Evolutionary conservation across 805 yeast genomes (phyloP).

Genomic region (Scheffersomyces amazonensis): DNA sequence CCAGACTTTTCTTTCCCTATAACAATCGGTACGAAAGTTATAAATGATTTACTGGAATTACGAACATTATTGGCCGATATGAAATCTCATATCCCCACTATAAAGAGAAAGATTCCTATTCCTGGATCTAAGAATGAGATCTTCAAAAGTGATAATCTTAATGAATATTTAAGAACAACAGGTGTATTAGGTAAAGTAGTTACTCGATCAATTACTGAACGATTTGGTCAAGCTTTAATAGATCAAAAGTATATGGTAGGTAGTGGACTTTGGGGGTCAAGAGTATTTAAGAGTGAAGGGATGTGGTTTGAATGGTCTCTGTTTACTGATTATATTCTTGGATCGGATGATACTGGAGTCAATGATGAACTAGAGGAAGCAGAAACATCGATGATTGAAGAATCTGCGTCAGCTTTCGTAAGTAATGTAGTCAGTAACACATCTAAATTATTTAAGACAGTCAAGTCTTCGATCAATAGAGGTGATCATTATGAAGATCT

Average conservation of each 20-base stretch:
- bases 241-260: constrained; percentile 31
- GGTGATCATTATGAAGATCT: constrained; percentile 26
- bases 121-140: constrained; percentile 40
- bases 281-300: constrained; percentile 38
- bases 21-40: constrained; percentile 21
- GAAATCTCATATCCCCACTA: constrained; percentile 19
- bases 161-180: constrained; percentile 20
- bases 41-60: constrained; percentile 16
- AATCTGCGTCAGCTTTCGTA: constrained; percentile 9
- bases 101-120: constrained; percentile 31
- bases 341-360: not conserved
- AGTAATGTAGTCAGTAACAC: constrained; percentile 25
- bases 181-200: constrained; percentile 34
- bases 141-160: constrained; percentile 37
- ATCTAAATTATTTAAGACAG: constrained; percentile 25
- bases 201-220: constrained; percentile 33
- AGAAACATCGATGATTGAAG: constrained; percentile 2
- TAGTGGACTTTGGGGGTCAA: constrained; percentile 28
- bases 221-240: constrained; percentile 37
- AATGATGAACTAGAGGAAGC: not conserved
- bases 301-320: constrained; percentile 47
- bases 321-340: constrained; percentile 18
- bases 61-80: constrained; percentile 18
- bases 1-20: constrained; percentile 29
- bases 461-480: constrained; percentile 28